Percentiles rank a stretch among this genome's conserved stretches.
Conservation (phyloP, 2,329 filamentous ascomycete species). For the Didymella exigua region DNA sequence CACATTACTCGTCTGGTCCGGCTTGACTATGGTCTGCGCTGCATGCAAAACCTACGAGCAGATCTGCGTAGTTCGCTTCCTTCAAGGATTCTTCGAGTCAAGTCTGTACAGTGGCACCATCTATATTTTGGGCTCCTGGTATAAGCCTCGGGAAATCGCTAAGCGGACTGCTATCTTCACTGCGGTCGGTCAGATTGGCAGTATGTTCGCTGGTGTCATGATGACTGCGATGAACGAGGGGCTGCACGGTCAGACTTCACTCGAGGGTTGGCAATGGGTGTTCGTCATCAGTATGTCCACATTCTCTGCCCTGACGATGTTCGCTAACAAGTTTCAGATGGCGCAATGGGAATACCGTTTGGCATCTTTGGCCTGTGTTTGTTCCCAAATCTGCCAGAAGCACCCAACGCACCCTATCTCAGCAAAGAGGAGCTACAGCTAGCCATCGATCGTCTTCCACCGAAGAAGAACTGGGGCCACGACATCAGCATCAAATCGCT, state of each 20-base stretch:
- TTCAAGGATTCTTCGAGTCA: conserved; percentile 37
- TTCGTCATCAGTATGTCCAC: conserved; percentile 33
- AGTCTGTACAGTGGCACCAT: conserved; percentile 40
- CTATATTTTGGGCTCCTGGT: conserved; percentile 40
- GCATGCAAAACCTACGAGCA: conserved; percentile 36
- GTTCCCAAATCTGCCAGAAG: conserved; percentile 38
- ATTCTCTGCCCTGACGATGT: rapidly evolving
- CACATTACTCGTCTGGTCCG: conserved; percentile 37
- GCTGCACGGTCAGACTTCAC: conserved; percentile 26
- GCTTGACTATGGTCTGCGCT: conserved; percentile 37
- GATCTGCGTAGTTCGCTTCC: conserved; percentile 33
- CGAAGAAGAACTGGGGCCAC: conserved; percentile 32
- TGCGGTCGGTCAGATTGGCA: conserved; percentile 37
- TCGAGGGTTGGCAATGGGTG: conserved; percentile 40
- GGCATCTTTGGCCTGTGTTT: conserved; percentile 36
- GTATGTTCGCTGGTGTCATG: conserved; percentile 42
- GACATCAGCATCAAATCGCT: conserved; percentile 33
- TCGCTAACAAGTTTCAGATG: conserved; percentile 26
- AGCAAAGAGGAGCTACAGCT: conserved; percentile 35
- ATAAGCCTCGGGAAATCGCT: conserved; percentile 37
- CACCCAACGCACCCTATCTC: conserved; percentile 29
- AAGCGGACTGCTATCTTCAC: conserved; percentile 41
- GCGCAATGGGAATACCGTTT: conserved; percentile 38
- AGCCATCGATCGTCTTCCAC: conserved; percentile 34
- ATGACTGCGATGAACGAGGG: conserved; percentile 41